A percentile compares a stretch with the other conserved stretches of the same genome.
phyloP scores from a whole-genome alignment of 1,139 yeast species.

The Diutina catenulata region DNA sequence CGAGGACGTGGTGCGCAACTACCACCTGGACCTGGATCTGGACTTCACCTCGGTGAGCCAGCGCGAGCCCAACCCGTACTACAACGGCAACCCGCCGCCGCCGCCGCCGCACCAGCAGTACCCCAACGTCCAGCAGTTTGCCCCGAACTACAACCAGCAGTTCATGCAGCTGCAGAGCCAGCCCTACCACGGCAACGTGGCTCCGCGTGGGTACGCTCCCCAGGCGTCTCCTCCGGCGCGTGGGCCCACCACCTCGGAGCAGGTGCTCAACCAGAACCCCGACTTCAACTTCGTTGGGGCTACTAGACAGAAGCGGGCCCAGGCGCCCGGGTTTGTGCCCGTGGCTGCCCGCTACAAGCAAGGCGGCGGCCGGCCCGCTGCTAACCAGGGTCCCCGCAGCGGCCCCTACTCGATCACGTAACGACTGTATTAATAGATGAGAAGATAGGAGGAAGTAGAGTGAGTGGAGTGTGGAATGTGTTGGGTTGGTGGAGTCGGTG shows the following conservation, averaged over 20 bases:
- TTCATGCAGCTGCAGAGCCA: neutral
- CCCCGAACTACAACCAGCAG: neutral
- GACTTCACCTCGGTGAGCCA: constrained; percentile 5
- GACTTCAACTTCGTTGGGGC: neutral
- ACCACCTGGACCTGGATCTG: constrained; percentile 1
- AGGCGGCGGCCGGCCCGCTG: constrained; percentile 3
- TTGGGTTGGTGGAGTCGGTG: too few relatives aligned
- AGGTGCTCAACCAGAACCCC: neutral
- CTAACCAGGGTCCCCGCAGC: too few relatives aligned
- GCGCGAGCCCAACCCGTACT: constrained; percentile 1
- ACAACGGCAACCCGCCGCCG: neutral
- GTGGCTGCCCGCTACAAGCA: constrained; percentile 2
- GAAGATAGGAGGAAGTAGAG: too few relatives aligned
- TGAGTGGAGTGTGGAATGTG: too few relatives aligned
- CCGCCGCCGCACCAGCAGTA: neutral
- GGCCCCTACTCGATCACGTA: too few relatives aligned
- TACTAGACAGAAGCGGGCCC: neutral
- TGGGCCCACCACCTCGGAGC: neutral
- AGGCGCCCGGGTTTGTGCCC: constrained; percentile 5
- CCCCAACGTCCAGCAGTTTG: neutral
- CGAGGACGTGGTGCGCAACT: neutral
- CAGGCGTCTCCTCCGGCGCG: too few relatives aligned
- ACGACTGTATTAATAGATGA: too few relatives aligned
- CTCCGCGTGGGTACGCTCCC: neutral
- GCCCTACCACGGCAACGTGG: neutral